Evolutionary conservation across 441 rosid genomes (phyloP), one percentile per base, ranked within the genome.

Genomic region (Bruguiera hainesii): DNA sequence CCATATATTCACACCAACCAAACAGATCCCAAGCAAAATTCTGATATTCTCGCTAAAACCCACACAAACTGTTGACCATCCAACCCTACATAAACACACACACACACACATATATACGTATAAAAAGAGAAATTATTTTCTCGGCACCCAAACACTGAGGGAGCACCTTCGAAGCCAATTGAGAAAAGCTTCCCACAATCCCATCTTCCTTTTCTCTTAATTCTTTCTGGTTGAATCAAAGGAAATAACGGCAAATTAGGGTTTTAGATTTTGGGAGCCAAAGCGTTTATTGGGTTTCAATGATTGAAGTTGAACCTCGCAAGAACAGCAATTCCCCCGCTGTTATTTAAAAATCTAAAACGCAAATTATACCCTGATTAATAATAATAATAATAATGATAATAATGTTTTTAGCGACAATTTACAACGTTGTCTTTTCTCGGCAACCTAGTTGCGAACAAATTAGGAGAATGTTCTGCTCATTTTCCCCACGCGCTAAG

Each of bases 121-220:
- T 37, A 42, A 42, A 13, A 3, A 13, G 18, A 13, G 18, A 39
- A 39, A 11, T 10, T 39, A 13, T 42, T 42, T 13, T 42, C 48
- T 42, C 18, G 48, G 48, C 16, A 53, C 8, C 15, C 6, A 53
- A n/a, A 23, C 23, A 61, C 42, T 52, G 74, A 31, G 5, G 28
- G 59, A 71, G 66, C 63, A 85, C 89, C 89, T 83, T 55, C 87
- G 87, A 71, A 83, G 83, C 89, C 89, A 85, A 68, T 83, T 81
- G 73, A 85, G 87, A 67, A 85, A 78, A 68, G 85, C 85, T 76
- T 85, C 89, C 79, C 79, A 85, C 49, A 83, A 67, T 46, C 89
- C 89, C 89, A 85, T 83, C 66, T 63, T 65, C 49, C 21, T 21
- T 53, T 53, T 53, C 57, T 21, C 48, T 42, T 13, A 39, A 39